Evolutionary conservation across 345 rosid genomes (phyloP).

Genomic region (Moricandia arvensis): DNA sequence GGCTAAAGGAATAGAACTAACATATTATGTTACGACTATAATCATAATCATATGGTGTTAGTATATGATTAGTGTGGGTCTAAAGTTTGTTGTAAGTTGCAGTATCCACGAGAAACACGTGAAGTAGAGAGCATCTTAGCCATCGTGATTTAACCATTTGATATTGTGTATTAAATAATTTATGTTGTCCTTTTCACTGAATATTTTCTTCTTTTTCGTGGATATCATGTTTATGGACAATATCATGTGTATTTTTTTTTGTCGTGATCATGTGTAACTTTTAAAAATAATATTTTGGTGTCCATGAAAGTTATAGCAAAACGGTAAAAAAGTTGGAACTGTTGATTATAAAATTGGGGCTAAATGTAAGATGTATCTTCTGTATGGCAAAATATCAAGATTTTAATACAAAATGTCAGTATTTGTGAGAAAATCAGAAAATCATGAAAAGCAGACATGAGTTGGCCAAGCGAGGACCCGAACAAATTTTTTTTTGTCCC

Average conservation of each 20-base stretch:
- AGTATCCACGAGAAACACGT: conserved; percentile 32
- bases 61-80: not conserved
- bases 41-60: conserved; percentile 6
- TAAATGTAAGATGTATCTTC: not conserved
- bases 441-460: not conserved
- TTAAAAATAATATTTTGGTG: not conserved
- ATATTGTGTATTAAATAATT: not conserved
- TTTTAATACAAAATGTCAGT: not conserved
- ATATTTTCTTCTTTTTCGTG: conserved; percentile 19
- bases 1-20: not conserved
- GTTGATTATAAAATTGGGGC: not conserved
- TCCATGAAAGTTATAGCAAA: not conserved
- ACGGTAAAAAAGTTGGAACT: not conserved
- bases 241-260: not conserved
- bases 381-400: not conserved
- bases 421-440: not conserved
- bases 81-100: conserved; percentile 4
- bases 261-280: conserved; percentile 4
- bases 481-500: not conserved
- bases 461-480: conserved; percentile 17
- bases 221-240: not conserved
- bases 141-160: conserved; percentile 24
- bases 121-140: conserved; percentile 27
- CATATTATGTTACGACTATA: not conserved
- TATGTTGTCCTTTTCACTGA: conserved; percentile 19